Base-by-base conservation (phyloP, 352 stramenopile genomes). In the Plasmopara halstedii region DNA sequence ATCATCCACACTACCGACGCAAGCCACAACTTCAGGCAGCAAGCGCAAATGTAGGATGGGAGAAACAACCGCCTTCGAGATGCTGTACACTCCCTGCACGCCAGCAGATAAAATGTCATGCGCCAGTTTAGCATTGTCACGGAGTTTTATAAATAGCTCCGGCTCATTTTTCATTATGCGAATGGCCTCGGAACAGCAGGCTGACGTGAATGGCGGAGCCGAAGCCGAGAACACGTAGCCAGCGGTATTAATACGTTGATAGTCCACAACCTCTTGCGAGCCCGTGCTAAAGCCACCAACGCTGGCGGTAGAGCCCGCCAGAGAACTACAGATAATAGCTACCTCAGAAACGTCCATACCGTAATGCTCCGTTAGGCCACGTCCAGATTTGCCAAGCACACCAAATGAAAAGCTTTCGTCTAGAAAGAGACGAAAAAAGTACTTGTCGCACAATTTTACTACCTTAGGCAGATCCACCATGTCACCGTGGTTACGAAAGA, bases 211-310 rank as follows among this genome's bases (percentile, higher is more conserved):
- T 7, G 96, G 96, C 26, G 96, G 94, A 19, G 91, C 83, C 40
- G 94, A 97, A n/a, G 96, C 96, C 52, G 91, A 98, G 70, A 98
- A 99, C 56, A 96, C 97, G 68, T 99, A 99, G 40, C 95, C 96
- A 5, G 95, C 95, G 31, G 92, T 97, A 58, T 93, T 98, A 25
- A 99, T 83, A 39, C 96, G 88, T 72, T 99, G 96, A 78, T 98
- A 97, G 68, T 98, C 94, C 8, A 98, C 91, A 5, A 99, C 89
- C 49, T 99, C 95, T 57, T 95, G 82, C 41, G 83, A 96, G 10
- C 96, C 96, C 29, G 97, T 94, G 50, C 93, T 98, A 48, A 99
- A 94, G 36, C 96, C 96, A 18, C 96, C 96, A 39, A 99, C 85
- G 49, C 81, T 95, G 5, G 90, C 94, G 2, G 98, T 60, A 1